Evolutionary conservation across 345 rosid genomes (phyloP).

Genomic region (Geranium brycei): DNA sequence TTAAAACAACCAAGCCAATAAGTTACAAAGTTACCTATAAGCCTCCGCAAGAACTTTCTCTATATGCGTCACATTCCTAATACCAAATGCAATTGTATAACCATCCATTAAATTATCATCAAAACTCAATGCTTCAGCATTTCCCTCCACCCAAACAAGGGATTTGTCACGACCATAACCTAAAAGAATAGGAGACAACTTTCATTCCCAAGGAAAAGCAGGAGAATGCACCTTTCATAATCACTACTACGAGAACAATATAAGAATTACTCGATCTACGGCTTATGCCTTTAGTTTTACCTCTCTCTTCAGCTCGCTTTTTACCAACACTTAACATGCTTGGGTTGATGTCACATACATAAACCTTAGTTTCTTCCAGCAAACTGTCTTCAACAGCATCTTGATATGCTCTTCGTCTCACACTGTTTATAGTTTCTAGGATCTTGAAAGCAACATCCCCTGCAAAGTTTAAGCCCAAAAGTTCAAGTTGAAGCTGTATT

Average conservation of each 20-base stretch:
- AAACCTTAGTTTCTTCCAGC: conserved; percentile 67
- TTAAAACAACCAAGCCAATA: neutral
- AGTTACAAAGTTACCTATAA: conserved; percentile 27
- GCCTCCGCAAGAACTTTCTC: conserved; percentile 91
- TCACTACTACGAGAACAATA: neutral
- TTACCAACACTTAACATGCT: conserved; percentile 82
- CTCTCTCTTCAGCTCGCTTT: conserved; percentile 71
- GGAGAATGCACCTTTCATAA: neutral
- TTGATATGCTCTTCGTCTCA: conserved; percentile 41
- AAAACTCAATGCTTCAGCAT: conserved; percentile 81
- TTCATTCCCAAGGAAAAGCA: neutral
- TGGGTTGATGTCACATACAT: conserved; percentile 82
- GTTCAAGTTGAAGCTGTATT: neutral
- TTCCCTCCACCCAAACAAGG: conserved; percentile 80
- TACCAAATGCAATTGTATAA: conserved; percentile 94
- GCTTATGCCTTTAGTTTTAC: conserved; percentile 23
- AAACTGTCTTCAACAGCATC: conserved; percentile 43
- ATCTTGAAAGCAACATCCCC: conserved; percentile 94
- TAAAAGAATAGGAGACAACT: conserved; percentile 6
- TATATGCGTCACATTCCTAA: conserved; percentile 91
- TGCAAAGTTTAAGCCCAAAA: conserved; percentile 18
- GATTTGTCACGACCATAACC: conserved; percentile 46
- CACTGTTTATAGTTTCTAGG: conserved; percentile 43
- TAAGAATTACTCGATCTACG: neutral
- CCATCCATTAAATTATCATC: conserved; percentile 76